Percentiles rank a stretch among this genome's conserved stretches.
These are phyloP conservation scores for Magnusiomyces tetraspermus DNA, from an alignment of 1,139 yeast genomes.

Conservation along the genomic window DNA sequence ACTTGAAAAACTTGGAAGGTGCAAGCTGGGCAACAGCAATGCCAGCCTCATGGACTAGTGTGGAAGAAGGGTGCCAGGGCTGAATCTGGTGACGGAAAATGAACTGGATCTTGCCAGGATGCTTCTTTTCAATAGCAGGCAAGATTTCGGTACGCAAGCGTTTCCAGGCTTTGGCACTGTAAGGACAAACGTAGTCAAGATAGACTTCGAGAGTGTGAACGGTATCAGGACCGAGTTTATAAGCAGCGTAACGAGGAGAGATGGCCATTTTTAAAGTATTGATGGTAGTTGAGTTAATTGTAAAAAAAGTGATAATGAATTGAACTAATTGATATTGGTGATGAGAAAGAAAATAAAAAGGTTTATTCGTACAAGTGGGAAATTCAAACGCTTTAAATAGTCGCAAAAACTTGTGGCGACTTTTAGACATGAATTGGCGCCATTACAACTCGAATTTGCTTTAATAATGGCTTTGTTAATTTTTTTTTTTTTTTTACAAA, in stretches of 20 bases:
- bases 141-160: slow-evolving; percentile 46
- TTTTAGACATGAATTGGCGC: too few relatives aligned
- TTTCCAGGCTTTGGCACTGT: slow-evolving; percentile 53
- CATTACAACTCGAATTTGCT: too few relatives aligned
- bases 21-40: slow-evolving; percentile 55
- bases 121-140: slow-evolving; percentile 41
- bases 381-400: too few relatives aligned
- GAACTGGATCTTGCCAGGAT: slow-evolving; percentile 44
- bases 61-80: slow-evolving; percentile 80
- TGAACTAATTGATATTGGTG: too few relatives aligned
- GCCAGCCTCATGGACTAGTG: slow-evolving; percentile 59
- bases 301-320: background rate
- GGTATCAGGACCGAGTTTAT: slow-evolving; percentile 23
- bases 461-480: too few relatives aligned
- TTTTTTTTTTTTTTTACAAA: too few relatives aligned
- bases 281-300: background rate
- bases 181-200: slow-evolving; percentile 74
- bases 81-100: slow-evolving; percentile 56
- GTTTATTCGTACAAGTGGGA: too few relatives aligned
- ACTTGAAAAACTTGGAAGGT: slow-evolving; percentile 56
- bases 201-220: slow-evolving; percentile 44
- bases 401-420: too few relatives aligned
- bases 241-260: slow-evolving; percentile 27
- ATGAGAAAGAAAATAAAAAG: background rate
- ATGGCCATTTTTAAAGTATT: slow-evolving; percentile 23